These are phyloP conservation scores for Quercus alba DNA, from an alignment of 306 rosid genomes.

Conservation along the genomic window DNA sequence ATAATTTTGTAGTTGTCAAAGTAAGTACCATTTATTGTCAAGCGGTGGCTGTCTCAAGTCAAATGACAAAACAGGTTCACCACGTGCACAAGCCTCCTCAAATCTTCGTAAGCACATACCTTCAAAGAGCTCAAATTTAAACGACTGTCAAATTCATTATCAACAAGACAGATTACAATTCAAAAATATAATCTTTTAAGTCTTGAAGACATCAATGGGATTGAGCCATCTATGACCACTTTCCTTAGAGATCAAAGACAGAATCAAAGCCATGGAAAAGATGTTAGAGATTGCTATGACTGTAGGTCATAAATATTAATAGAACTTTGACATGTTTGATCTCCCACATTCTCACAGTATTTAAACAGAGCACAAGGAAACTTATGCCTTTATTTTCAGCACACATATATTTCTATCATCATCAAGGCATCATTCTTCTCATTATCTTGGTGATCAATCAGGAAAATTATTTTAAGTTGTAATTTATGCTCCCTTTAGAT, in stretches of 20 bases:
- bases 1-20: conserved; percentile 6
- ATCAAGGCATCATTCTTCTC: not conserved
- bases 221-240: no score
- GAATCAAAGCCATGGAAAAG: no score
- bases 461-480: not conserved
- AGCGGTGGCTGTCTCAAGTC: conserved; percentile 54
- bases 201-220: no score
- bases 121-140: conserved; percentile 38
- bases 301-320: no score
- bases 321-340: not conserved
- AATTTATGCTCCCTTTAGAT: not conserved
- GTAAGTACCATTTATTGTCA: conserved; percentile 69
- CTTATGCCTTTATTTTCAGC: conserved; percentile 14
- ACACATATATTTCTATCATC: not conserved
- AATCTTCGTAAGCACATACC: conserved; percentile 90
- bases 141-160: conserved; percentile 22
- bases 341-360: not conserved
- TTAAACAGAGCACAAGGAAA: not conserved
- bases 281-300: no score
- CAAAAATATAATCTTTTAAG: no score
- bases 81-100: conserved; percentile 63
- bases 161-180: not conserved
- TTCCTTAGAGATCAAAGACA: no score
- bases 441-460: not conserved
- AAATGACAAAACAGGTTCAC: conserved; percentile 59